A percentile compares a stretch with the other conserved stretches of the same genome.
Conservation (phyloP, 257 asterid species). For the Salvia rosmarinus region DNA sequence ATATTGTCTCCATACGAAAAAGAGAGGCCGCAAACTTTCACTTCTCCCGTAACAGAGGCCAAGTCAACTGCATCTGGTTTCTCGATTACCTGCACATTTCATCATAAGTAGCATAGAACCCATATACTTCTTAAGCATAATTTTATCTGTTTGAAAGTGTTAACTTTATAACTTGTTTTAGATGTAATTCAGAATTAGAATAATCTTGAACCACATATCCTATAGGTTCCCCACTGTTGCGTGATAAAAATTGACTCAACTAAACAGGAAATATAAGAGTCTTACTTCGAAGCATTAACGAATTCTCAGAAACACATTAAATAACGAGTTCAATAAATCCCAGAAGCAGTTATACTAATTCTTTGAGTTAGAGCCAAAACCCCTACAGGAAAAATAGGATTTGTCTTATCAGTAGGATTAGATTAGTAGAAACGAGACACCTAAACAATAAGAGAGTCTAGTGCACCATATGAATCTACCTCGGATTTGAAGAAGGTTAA, state of each 20-base stretch:
- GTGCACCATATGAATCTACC: conserved; percentile 42
- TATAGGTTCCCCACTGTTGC: neutral
- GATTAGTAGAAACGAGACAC: conserved; percentile 4
- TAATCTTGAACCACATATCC: conserved; percentile 13
- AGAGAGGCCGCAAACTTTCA: conserved; percentile 62
- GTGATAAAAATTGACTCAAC: neutral
- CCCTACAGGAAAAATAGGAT: conserved; percentile 13
- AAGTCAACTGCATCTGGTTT: conserved; percentile 69
- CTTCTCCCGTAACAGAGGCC: conserved; percentile 64
- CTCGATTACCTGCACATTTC: conserved; percentile 57
- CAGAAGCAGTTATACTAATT: conserved; percentile 2
- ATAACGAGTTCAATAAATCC: neutral
- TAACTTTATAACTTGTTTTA: neutral
- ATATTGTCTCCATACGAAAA: conserved; percentile 61
- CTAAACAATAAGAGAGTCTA: neutral
- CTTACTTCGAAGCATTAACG: neutral
- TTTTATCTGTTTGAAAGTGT: neutral
- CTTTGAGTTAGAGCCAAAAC: neutral
- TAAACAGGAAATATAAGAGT: conserved; percentile 1
- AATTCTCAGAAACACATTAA: conserved; percentile 16
- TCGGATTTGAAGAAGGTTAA: conserved; percentile 63
- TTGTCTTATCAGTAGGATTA: neutral
- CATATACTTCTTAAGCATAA: neutral
- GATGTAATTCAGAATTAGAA: conserved; percentile 9
- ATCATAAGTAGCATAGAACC: conserved; percentile 17